Evolutionary conservation across 2,329 filamentous ascomycete genomes (phyloP).

Genomic region (Beauveria australis): DNA sequence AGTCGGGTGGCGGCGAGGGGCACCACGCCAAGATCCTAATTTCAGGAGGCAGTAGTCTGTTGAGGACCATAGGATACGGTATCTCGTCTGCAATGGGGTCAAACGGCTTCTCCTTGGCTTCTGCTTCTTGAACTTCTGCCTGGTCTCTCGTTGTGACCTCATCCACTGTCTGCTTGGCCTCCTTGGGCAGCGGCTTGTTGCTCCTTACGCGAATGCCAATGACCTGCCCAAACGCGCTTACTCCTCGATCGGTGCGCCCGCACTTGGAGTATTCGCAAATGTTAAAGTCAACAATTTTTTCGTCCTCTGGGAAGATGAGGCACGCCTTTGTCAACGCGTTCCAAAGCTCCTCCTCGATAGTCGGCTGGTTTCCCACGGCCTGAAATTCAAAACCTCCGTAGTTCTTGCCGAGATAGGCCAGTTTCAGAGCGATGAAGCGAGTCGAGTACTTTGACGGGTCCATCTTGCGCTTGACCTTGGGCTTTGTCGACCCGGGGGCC

Average conservation of each 20-base stretch:
- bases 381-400: slow-evolving; percentile 95
- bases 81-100: slow-evolving; percentile 75
- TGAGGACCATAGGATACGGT: slow-evolving; percentile 74
- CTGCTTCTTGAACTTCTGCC: slow-evolving; percentile 18
- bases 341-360: slow-evolving; percentile 91
- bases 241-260: slow-evolving; percentile 83
- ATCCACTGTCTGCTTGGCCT: neutral
- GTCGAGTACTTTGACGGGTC: slow-evolving; percentile 77
- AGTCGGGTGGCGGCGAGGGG: slow-evolving; percentile 66
- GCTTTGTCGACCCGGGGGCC: slow-evolving; percentile 20
- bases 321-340: slow-evolving; percentile 76
- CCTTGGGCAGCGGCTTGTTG: slow-evolving; percentile 51
- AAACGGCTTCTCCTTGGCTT: slow-evolving; percentile 27
- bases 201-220: slow-evolving; percentile 77
- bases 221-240: slow-evolving; percentile 96
- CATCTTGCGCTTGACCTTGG: slow-evolving; percentile 47
- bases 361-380: slow-evolving; percentile 61
- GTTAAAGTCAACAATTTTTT: slow-evolving; percentile 64
- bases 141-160: slow-evolving; percentile 7
- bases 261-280: slow-evolving; percentile 91
- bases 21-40: slow-evolving; percentile 94
- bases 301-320: slow-evolving; percentile 65
- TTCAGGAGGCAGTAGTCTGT: slow-evolving; percentile 78
- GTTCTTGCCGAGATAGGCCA: slow-evolving; percentile 83
- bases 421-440: slow-evolving; percentile 79